Conservation (phyloP, 1,284 basidiomycete species). For the Apiotrichum domesticum region DNA sequence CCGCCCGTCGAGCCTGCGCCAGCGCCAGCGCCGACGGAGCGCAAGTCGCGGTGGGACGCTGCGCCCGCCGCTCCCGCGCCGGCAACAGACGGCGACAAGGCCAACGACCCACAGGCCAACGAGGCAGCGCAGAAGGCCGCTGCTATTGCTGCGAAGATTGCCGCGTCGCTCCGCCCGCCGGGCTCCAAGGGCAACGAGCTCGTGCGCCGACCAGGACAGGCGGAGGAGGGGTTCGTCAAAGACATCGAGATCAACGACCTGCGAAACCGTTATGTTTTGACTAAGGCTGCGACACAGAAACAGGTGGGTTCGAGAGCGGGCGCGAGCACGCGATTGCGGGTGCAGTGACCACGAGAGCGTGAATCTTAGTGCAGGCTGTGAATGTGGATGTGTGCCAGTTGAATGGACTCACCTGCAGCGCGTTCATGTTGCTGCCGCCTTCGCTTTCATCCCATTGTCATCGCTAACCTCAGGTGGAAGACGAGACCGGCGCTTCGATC, state of each 20-base stretch:
- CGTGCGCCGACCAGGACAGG: constrained; percentile 56
- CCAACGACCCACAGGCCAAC: constrained; percentile 50
- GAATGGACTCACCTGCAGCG: too few relatives aligned
- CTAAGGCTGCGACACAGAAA: constrained; percentile 85
- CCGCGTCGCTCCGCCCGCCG: constrained; percentile 60
- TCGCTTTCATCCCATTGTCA: background rate
- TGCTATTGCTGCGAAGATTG: constrained; percentile 80
- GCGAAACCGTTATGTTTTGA: constrained; percentile 89
- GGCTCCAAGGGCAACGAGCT: constrained; percentile 47
- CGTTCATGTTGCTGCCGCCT: too few relatives aligned
- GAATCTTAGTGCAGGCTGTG: too few relatives aligned
- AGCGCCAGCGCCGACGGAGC: constrained; percentile 5
- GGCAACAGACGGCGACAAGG: constrained; percentile 51
- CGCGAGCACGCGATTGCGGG: background rate
- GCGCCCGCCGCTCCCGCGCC: constrained; percentile 25
- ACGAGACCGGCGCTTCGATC: constrained; percentile 82
- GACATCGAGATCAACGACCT: constrained; percentile 98
- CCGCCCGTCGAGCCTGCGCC: background rate
- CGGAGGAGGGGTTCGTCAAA: constrained; percentile 77
- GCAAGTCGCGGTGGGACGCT: constrained; percentile 19
- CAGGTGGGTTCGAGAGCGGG: constrained; percentile 56
- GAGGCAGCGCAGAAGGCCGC: constrained; percentile 63
- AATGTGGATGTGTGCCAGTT: too few relatives aligned
- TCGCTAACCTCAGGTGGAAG: constrained; percentile 60
- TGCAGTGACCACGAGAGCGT: too few relatives aligned